phyloP scores from a whole-genome alignment of 208 protist species.

The Leishmania lainsoni region DNA sequence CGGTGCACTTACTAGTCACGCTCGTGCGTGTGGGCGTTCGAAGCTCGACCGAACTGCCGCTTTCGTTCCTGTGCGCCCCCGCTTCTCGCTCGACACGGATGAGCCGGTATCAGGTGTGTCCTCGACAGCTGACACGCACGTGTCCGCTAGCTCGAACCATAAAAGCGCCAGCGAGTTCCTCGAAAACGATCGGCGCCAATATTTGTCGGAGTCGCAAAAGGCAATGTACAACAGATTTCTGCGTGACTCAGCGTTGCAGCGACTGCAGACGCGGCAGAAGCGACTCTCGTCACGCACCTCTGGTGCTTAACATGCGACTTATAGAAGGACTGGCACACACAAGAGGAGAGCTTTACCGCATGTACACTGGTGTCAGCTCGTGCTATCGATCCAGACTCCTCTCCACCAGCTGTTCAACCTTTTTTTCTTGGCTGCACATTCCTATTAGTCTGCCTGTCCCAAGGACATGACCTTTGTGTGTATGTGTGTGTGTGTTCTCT shows the following conservation, averaged over 20 bases:
- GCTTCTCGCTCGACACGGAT: background rate
- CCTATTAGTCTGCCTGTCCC: background rate
- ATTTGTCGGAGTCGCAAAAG: constrained; percentile 39
- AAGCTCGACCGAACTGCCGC: background rate
- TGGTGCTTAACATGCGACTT: background rate
- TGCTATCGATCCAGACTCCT: background rate
- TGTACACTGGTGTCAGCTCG: background rate
- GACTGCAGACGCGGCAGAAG: constrained; percentile 26
- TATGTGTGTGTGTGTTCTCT: background rate
- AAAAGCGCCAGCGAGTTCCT: background rate
- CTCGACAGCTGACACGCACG: background rate
- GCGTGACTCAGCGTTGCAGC: constrained; percentile 39
- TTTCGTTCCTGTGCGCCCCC: background rate
- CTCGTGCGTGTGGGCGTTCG: background rate
- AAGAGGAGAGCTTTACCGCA: background rate
- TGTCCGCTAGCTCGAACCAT: background rate
- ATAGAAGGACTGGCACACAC: background rate
- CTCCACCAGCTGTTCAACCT: background rate
- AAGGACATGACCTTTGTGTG: background rate
- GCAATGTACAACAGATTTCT: constrained; percentile 53
- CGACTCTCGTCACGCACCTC: background rate
- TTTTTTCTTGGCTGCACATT: background rate
- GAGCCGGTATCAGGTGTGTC: background rate
- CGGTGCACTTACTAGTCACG: background rate
- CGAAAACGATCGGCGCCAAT: background rate